Conservation (phyloP, 2,329 filamentous ascomycete genomes). For the Botrytis porri region DNA sequence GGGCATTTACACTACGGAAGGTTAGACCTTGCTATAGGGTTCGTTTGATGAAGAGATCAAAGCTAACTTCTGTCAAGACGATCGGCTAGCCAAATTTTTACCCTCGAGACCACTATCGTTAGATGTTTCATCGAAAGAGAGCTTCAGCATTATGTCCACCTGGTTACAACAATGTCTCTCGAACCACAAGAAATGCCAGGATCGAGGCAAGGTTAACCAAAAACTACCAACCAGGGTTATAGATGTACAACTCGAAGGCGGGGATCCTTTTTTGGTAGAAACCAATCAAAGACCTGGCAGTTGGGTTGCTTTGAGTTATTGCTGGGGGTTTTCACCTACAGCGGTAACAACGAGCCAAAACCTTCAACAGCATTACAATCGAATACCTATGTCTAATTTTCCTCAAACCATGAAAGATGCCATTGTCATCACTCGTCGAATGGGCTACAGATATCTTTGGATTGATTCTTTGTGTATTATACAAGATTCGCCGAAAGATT, state of each 20-base stretch:
- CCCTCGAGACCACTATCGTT: neutral
- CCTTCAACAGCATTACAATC: neutral
- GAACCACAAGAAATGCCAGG: rapidly evolving
- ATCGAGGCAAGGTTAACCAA: rapidly evolving
- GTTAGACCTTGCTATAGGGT: neutral
- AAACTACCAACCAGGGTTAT: neutral
- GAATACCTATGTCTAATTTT: neutral
- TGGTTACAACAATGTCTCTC: neutral
- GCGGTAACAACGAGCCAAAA: rapidly evolving
- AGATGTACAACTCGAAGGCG: rapidly evolving
- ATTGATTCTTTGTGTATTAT: neutral
- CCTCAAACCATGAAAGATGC: neutral
- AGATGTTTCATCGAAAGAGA: neutral
- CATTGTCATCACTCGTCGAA: rapidly evolving
- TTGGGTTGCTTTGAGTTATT: neutral
- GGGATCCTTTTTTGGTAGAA: neutral
- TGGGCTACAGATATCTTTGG: neutral
- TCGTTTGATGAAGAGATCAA: neutral
- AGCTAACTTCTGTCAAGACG: neutral
- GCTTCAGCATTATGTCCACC: neutral
- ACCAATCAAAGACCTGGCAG: rapidly evolving
- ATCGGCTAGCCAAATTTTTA: neutral
- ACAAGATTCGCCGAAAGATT: neutral
- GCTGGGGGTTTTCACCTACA: neutral
- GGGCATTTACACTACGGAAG: neutral